phyloP scores from a whole-genome alignment of 306 rosid genomes.

The Castanea sativa region DNA sequence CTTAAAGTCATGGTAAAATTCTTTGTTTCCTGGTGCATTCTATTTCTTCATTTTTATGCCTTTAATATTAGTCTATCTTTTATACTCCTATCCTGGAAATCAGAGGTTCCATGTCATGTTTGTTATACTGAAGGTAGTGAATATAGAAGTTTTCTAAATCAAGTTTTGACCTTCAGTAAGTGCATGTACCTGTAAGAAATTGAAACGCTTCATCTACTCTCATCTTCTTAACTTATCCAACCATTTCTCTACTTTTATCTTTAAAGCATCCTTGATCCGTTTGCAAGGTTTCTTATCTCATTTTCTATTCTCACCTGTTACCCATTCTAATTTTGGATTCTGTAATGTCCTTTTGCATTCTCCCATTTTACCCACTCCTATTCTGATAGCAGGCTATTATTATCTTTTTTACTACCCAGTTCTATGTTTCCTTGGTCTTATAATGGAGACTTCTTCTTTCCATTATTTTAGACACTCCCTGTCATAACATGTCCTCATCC shows the following conservation, averaged over 20 bases:
- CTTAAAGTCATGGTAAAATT: slow-evolving; percentile 60
- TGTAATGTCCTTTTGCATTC: not conserved
- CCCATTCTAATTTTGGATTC: not conserved
- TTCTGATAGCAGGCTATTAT: too few relatives aligned
- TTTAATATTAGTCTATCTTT: not conserved
- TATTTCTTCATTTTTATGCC: not conserved
- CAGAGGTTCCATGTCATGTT: not conserved
- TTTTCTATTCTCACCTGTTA: not conserved
- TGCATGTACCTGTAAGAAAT: not conserved
- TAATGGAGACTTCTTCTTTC: too few relatives aligned
- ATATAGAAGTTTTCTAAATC: not conserved
- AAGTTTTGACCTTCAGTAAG: not conserved
- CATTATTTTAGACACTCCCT: too few relatives aligned
- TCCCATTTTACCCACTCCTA: too few relatives aligned
- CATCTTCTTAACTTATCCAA: not conserved
- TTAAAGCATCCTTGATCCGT: too few relatives aligned
- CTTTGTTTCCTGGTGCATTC: slow-evolving; percentile 11
- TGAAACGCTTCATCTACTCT: not conserved
- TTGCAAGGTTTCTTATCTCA: not conserved
- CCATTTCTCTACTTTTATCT: not conserved
- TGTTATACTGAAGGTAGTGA: not conserved
- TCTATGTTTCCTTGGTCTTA: too few relatives aligned
- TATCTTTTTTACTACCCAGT: too few relatives aligned
- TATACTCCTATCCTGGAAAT: not conserved
- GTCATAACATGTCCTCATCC: too few relatives aligned